These are phyloP conservation scores for Russula griseocarnosa DNA, from an alignment of 768 basidiomycete species.

Conservation along the genomic window DNA sequence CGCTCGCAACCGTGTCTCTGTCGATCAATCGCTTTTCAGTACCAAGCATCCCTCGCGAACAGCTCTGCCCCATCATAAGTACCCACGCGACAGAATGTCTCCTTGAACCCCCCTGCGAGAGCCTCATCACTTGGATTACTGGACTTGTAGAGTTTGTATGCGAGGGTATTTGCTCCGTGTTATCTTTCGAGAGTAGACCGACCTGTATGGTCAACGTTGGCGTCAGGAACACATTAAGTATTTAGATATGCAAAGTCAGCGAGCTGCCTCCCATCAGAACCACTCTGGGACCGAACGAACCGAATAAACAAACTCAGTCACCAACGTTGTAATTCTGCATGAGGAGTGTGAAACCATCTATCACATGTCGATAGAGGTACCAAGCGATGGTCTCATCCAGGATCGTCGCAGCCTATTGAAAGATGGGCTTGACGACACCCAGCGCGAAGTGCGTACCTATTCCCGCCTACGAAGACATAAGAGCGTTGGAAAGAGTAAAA, in stretches of 20 bases:
- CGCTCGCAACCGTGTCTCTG: constrained; percentile 79
- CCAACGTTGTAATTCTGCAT: constrained; percentile 75
- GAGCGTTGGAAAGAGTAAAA: neutral
- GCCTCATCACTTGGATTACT: constrained; percentile 43
- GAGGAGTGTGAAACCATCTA: constrained; percentile 68
- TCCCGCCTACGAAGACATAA: constrained; percentile 39
- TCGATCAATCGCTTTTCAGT: neutral
- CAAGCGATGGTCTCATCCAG: constrained; percentile 71
- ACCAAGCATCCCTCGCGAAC: neutral
- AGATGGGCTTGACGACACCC: constrained; percentile 61
- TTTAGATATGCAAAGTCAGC: neutral
- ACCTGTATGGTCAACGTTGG: constrained; percentile 41
- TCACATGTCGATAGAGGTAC: constrained; percentile 69
- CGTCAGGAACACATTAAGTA: neutral
- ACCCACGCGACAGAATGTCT: constrained; percentile 62
- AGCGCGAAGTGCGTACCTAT: constrained; percentile 59
- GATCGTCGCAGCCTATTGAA: constrained; percentile 54
- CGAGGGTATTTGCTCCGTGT: constrained; percentile 65
- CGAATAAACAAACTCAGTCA: constrained; percentile 72
- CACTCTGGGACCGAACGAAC: constrained; percentile 35
- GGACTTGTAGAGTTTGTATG: constrained; percentile 65
- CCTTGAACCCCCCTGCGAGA: constrained; percentile 65
- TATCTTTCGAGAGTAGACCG: constrained; percentile 65
- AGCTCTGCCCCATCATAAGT: neutral
- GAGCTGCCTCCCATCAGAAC: constrained; percentile 19